phyloP scores from a whole-genome alignment of 305 asterid species.

The Plantago rigida region DNA sequence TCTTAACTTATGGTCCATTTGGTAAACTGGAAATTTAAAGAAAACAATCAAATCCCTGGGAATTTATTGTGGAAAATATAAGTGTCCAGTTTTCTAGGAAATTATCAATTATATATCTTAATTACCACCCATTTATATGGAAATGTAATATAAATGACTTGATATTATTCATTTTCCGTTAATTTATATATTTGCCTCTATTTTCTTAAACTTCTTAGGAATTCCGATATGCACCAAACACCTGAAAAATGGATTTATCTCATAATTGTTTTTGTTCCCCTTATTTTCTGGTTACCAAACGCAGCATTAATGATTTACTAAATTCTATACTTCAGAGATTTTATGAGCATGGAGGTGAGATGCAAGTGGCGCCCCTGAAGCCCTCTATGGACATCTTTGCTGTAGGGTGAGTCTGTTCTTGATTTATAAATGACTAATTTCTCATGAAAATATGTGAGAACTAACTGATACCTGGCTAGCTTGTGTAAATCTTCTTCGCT shows the following conservation, averaged over 20 bases:
- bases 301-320: conserved; percentile 1
- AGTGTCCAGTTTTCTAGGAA: too few species aligned
- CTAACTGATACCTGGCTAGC: conserved; percentile 17
- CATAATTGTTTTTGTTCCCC: neutral
- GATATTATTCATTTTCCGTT: neutral
- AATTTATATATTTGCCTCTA: neutral
- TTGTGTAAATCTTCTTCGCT: conserved; percentile 1
- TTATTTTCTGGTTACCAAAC: neutral
- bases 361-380: conserved; percentile 63
- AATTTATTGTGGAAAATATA: too few species aligned
- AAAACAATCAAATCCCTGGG: too few species aligned
- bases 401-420: conserved; percentile 71
- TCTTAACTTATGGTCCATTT: too few species aligned
- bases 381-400: conserved; percentile 94
- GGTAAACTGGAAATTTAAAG: too few species aligned
- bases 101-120: too few species aligned
- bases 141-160: neutral
- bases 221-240: neutral
- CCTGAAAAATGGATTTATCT: neutral
- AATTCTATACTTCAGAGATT: conserved; percentile 62
- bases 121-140: too few species aligned
- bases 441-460: conserved; percentile 22
- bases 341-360: conserved; percentile 91
- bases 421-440: conserved; percentile 17
- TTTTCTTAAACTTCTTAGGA: neutral